Base-by-base conservation (phyloP, 208 protist species). In the Acanthamoeba royreba region DNA sequence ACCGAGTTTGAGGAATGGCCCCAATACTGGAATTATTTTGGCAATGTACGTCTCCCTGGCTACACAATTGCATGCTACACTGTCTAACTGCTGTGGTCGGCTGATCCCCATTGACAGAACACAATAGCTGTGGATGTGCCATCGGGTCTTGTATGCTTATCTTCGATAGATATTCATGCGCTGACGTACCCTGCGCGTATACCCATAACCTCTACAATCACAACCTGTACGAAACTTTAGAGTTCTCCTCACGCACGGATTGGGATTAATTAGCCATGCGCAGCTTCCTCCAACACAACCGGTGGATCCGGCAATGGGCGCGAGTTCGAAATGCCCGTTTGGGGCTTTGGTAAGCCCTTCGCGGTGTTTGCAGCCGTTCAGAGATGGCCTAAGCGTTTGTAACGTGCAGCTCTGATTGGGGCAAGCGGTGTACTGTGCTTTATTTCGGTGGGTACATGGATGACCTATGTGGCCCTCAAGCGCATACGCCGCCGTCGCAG, bases 1-100 rank as follows among this genome's bases (percentile, higher is more conserved):
- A 92, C 61, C 88, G 42, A 58, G 31, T 92, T 92, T 38, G 83
- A 90, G 83, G 40, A 22, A 35, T 61, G 83, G 53, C 55, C 53
- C 4, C 42, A 31, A 5, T 45, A 9, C 4, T 90, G 83, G 83
- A 90, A 90, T 52, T 90, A 90, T 33, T 15, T 15, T 9, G 4
- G 2, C 83, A 90, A 90, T n/a, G 83, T 90, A 69, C 7, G 79
- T n/a, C n/a, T n/a, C n/a, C n/a, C n/a, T n/a, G n/a, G n/a, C n/a
- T n/a, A n/a, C n/a, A n/a, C n/a, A n/a, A n/a, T 25, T 22, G 35
- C 2, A 47, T 28, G 72, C 72, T 3, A 22, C 33, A 22, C 28
- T 45, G 43, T 11, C 9, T 7, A 11, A 11, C 17, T 15, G 4
- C 35, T 3, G 0, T 77, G 17, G 7, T 15, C 33, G 25, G 28